phyloP scores from a whole-genome alignment of 2,329 filamentous ascomycete genomes.

The Mycocentrospora acerina region DNA sequence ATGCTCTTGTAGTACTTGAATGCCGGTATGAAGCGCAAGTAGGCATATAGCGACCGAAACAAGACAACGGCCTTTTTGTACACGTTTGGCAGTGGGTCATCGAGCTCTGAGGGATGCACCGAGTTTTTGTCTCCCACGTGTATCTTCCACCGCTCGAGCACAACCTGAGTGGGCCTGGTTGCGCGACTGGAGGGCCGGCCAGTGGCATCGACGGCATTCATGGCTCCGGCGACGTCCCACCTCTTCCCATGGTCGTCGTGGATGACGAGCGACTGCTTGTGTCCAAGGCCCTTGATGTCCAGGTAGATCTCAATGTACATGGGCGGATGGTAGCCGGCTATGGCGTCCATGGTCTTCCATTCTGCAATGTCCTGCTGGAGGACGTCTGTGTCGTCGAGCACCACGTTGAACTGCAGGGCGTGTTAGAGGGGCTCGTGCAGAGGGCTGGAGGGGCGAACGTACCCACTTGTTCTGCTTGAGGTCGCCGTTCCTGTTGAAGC shows the following conservation, averaged over 20 bases:
- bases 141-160: conserved; percentile 89
- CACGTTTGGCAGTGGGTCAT: conserved; percentile 72
- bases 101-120: conserved; percentile 59
- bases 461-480: conserved; percentile 86
- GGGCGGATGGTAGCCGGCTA: conserved; percentile 75
- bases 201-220: conserved; percentile 62
- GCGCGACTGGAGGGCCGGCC: conserved; percentile 51
- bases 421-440: conserved; percentile 11
- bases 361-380: conserved; percentile 77
- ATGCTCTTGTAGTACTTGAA: conserved; percentile 81
- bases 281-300: conserved; percentile 74
- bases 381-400: conserved; percentile 88
- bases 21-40: conserved; percentile 77
- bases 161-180: conserved; percentile 64
- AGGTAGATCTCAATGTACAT: conserved; percentile 90
- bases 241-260: conserved; percentile 86
- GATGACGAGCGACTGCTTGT: conserved; percentile 83
- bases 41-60: conserved; percentile 84
- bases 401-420: conserved; percentile 78
- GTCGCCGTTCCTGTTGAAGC: conserved; percentile 58
- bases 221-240: conserved; percentile 86
- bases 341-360: conserved; percentile 80
- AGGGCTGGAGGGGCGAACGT: conserved; percentile 40
- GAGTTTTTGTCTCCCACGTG: conserved; percentile 66
- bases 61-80: conserved; percentile 98